Evolutionary conservation across 2,329 filamentous ascomycete genomes (phyloP), one percentile per base, ranked within the genome.

Genomic region (Byssoonygena ceratinophila): DNA sequence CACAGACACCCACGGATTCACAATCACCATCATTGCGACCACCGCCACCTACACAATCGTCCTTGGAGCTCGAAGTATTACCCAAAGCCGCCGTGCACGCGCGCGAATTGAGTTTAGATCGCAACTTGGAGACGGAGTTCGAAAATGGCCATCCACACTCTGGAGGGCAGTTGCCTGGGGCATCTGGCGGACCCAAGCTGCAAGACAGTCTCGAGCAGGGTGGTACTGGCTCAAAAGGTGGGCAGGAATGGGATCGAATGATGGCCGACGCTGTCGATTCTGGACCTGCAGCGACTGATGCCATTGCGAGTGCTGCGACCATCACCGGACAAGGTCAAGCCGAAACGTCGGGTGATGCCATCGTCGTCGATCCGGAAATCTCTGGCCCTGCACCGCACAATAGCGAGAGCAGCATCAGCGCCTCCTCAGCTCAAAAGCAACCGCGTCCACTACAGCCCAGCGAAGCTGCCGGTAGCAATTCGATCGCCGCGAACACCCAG

Each of bases 241-340:
- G 31, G 40, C 29, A 44, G 23, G 49, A 27, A 44, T 51, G 49
- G 49, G 49, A 45, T 44, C 39, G 29, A 27, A 45, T 51, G 2
- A 45, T 51, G 40, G 32, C 32, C 8, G 49, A 51, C 45, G 29
- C 40, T 18, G 48, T 6, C 18, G 36, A 25, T 18, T 14, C 18
- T 23, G 40, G 25, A 20, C 22, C 49, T n/a, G 22, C 31, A 8
- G 16, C 41, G 5, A n/a, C n/a, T n/a, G 49, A 45, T 22, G 40
- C 29, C 12, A 37, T 51, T 29, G 40, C 27, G n/a, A 44, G 12
- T 22, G 22, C 39, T 45, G 40, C 22, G 3, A 37, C 29, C 22
- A 6, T 51, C 31, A 25, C 40, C 6, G 49, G 39, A 20, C 37
- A 43, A 23, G 9, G 37, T 3, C 47, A 50, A 4, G 20, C 14